Conservation (phyloP, 371 early-diverging fungal genomes). For the Thermomucor indicae-seudaticae region DNA sequence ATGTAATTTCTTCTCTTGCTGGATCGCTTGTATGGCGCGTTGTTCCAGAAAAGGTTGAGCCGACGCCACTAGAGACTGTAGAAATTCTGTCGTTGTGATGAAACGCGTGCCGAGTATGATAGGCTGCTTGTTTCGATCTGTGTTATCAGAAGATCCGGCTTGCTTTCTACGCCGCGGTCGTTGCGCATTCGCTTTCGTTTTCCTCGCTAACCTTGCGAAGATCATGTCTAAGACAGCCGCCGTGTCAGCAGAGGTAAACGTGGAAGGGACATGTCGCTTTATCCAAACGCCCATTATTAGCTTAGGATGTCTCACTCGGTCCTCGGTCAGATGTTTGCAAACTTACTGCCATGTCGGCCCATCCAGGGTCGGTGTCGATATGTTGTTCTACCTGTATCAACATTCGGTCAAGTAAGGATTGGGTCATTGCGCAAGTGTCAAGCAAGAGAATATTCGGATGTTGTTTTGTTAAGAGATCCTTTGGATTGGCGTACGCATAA, state of each 20-base stretch:
- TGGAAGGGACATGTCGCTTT: constrained; percentile 16
- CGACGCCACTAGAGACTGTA: constrained; percentile 3
- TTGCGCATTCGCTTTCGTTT: not conserved
- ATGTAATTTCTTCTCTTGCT: constrained; percentile 12
- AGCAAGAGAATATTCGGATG: constrained; percentile 15
- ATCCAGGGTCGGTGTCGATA: constrained; percentile 5
- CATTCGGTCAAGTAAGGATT: constrained; percentile 2
- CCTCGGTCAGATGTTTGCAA: not conserved
- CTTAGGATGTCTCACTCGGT: not conserved
- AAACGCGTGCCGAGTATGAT: constrained; percentile 6
- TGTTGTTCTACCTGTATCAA: constrained; percentile 4
- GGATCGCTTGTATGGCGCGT: constrained; percentile 9
- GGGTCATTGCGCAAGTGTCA: constrained; percentile 20
- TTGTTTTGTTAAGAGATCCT: constrained; percentile 15
- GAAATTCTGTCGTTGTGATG: constrained; percentile 9
- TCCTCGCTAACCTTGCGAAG: not conserved
- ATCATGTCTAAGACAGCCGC: constrained; percentile 7
- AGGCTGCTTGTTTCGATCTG: constrained; percentile 2
- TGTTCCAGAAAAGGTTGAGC: constrained; percentile 11
- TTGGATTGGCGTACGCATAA: constrained; percentile 12
- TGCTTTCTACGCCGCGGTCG: not conserved
- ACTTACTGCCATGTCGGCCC: constrained; percentile 15
- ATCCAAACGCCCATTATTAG: no score
- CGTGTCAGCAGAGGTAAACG: constrained; percentile 10
- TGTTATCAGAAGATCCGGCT: not conserved